A percentile compares a stretch with the other conserved stretches of the same genome.
Evolutionary conservation across 2,329 filamentous ascomycete species (phyloP).

Genomic region (Elsinoe necatrix): DNA sequence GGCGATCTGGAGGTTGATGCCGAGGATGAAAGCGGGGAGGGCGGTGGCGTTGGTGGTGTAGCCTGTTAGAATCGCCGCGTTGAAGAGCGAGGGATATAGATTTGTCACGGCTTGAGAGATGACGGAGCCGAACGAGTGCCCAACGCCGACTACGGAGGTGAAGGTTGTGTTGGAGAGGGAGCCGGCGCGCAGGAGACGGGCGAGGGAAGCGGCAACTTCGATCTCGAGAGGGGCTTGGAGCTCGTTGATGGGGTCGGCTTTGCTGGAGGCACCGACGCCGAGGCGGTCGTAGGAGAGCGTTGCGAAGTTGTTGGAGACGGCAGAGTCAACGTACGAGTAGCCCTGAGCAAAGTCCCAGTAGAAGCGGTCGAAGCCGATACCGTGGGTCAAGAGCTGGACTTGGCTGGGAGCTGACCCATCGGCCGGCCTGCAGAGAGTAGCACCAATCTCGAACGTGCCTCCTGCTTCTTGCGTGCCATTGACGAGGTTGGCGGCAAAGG

Average conservation of each 20-base stretch:
- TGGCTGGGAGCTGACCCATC: constrained; percentile 19
- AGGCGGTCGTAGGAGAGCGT: constrained; percentile 39
- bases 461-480: constrained; percentile 16
- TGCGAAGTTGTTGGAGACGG: constrained; percentile 31
- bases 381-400: constrained; percentile 36
- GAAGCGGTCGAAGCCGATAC: constrained; percentile 32
- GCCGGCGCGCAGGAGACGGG: constrained; percentile 26
- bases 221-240: constrained; percentile 34
- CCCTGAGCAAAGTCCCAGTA: constrained; percentile 32
- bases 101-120: constrained; percentile 47
- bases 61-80: constrained; percentile 34
- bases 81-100: constrained; percentile 43
- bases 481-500: constrained; percentile 18
- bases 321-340: constrained; percentile 37
- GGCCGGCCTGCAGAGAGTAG: constrained; percentile 23
- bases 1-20: constrained; percentile 26
- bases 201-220: constrained; percentile 31
- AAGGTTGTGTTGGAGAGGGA: constrained; percentile 26
- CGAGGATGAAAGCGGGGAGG: constrained; percentile 22
- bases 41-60: constrained; percentile 25
- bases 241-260: constrained; percentile 32
- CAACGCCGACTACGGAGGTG: constrained; percentile 32
- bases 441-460: constrained; percentile 20
- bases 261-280: constrained; percentile 31
- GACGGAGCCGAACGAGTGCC: constrained; percentile 29